phyloP scores from a whole-genome alignment of 176 grass and related monocot species.

The Zizania latifolia region DNA sequence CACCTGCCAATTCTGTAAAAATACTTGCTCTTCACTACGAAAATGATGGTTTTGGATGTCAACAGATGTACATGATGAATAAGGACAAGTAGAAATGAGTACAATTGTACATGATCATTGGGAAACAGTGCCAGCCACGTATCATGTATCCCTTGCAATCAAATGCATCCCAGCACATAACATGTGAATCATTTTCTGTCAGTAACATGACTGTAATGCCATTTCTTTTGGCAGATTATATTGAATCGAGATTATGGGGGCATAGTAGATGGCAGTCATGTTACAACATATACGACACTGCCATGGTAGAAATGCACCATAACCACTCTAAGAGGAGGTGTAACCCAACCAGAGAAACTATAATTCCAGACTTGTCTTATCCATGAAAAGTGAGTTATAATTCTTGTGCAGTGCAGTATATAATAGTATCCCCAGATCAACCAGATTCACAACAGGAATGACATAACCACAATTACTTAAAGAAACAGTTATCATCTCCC shows the following conservation, averaged over 20 bases:
- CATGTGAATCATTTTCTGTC: not conserved
- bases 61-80: not conserved
- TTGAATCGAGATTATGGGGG: not conserved
- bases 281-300: not conserved
- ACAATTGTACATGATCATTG: slow-evolving; percentile 20
- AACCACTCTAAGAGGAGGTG: not conserved
- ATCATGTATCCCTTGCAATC: slow-evolving; percentile 21
- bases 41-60: slow-evolving; percentile 22
- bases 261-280: not conserved
- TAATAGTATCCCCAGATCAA: not conserved
- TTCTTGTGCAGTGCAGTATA: not conserved
- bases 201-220: not conserved
- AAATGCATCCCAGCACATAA: slow-evolving; percentile 18
- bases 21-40: not conserved
- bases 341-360: not conserved
- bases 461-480: not conserved
- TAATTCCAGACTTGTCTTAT: not conserved
- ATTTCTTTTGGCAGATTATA: not conserved
- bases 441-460: not conserved
- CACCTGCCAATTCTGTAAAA: not conserved
- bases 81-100: slow-evolving; percentile 31
- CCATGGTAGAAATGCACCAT: not conserved
- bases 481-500: not conserved
- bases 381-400: not conserved
- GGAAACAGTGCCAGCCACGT: not conserved